These are phyloP conservation scores for Pseudogymnoascus sp. DNA, from an alignment of 2,329 filamentous ascomycete genomes.

Conservation along the genomic window DNA sequence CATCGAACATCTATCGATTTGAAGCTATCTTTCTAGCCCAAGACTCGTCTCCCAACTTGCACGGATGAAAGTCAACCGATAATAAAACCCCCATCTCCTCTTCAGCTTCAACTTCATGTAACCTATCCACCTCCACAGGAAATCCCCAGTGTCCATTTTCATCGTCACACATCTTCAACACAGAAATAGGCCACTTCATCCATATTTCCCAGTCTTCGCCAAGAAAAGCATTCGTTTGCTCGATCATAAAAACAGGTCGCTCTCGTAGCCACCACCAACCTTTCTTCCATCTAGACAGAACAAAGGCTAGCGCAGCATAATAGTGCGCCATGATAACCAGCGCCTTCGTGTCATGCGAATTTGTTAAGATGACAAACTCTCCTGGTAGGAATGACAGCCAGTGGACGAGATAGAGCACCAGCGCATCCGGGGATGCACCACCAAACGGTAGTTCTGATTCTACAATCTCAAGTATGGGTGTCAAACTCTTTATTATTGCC, in stretches of 20 bases:
- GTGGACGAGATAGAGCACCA: conserved; percentile 17
- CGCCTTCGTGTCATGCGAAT: conserved; percentile 14
- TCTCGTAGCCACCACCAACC: conserved; percentile 20
- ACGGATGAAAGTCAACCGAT: neutral
- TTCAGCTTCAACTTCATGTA: neutral
- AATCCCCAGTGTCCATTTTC: neutral
- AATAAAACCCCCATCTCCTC: conserved; percentile 1
- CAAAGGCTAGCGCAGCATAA: conserved; percentile 17
- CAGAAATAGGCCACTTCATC: conserved; percentile 17
- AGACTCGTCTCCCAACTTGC: conserved; percentile 2
- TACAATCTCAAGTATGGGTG: neutral
- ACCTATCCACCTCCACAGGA: neutral
- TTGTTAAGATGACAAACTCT: conserved; percentile 15
- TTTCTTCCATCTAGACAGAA: conserved; percentile 11
- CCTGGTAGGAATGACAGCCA: conserved; percentile 18
- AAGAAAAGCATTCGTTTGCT: conserved; percentile 16
- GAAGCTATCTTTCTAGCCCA: neutral
- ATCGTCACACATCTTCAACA: neutral
- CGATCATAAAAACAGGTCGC: conserved; percentile 19
- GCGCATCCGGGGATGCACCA: conserved; percentile 12
- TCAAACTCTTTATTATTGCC: neutral
- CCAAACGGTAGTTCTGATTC: neutral
- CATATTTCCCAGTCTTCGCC: conserved; percentile 15
- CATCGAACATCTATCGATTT: neutral
- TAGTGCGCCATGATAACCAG: conserved; percentile 18